phyloP scores from a whole-genome alignment of 257 asterid species.

The Forsythia suspensa region DNA sequence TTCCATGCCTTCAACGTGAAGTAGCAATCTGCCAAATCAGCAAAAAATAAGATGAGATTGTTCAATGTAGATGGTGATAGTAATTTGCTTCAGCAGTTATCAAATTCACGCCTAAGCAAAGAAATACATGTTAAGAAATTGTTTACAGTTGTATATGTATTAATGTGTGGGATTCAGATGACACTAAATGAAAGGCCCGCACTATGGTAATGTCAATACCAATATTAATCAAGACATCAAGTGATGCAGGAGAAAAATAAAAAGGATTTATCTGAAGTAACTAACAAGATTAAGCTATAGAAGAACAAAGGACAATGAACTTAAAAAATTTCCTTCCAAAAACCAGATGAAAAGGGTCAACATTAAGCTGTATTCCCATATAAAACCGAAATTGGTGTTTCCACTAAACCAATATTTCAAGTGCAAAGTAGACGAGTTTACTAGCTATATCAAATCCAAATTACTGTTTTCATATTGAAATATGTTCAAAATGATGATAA shows the following conservation, averaged over 20 bases:
- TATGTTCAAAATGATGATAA: constrained; percentile 3
- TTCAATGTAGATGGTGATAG: neutral
- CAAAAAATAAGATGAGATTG: constrained; percentile 3
- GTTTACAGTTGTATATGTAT: neutral
- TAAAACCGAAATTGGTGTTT: neutral
- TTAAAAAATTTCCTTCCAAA: neutral
- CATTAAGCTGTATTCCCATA: neutral
- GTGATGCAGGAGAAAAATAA: neutral
- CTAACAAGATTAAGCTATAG: neutral
- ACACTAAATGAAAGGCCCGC: neutral
- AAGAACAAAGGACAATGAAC: constrained; percentile 4
- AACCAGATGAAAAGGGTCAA: neutral
- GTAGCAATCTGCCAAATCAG: constrained; percentile 59
- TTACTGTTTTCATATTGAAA: neutral
- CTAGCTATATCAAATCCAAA: neutral
- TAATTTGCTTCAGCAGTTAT: neutral
- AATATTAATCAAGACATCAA: neutral
- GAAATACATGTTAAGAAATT: neutral
- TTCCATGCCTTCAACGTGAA: constrained; percentile 82
- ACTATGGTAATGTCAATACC: neutral
- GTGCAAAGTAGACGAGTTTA: neutral
- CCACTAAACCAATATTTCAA: too few relatives aligned
- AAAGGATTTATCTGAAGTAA: neutral
- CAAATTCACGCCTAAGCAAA: neutral
- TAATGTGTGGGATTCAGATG: neutral